Conservation (phyloP, 306 rosid species). For the Pyrus pyrifolia region DNA sequence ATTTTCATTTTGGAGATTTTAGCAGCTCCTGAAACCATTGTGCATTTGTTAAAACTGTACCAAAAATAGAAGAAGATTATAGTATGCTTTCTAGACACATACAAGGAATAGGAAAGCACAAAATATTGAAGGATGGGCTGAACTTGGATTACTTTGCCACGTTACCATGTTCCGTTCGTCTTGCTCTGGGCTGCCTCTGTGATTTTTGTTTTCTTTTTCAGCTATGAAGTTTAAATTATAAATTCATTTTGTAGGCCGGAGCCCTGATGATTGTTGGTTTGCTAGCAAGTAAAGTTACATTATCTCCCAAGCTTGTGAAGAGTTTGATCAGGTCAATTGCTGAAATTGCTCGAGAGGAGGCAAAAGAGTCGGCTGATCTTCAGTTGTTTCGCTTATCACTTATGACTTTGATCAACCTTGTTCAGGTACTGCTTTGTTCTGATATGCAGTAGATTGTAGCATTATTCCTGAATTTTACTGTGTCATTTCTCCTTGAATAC, state of each 20-base stretch:
- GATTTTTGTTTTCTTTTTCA: background rate
- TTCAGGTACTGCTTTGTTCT: conserved; percentile 60
- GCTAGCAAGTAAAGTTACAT: conserved; percentile 62
- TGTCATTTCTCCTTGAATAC: background rate
- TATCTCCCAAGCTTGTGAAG: conserved; percentile 70
- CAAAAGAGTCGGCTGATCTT: conserved; percentile 52
- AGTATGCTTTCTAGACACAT: background rate
- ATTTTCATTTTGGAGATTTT: background rate
- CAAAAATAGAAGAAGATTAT: background rate
- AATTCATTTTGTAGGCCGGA: conserved; percentile 57
- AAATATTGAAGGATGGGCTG: background rate
- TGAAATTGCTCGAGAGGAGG: conserved; percentile 59
- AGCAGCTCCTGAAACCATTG: background rate
- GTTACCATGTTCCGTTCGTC: background rate
- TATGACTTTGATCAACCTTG: conserved; percentile 68
- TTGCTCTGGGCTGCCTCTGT: background rate
- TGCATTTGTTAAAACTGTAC: background rate
- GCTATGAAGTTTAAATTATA: background rate
- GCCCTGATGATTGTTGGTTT: conserved; percentile 83
- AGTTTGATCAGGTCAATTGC: conserved; percentile 63
- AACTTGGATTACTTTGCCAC: background rate
- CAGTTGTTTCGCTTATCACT: conserved; percentile 73
- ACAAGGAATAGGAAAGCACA: background rate
- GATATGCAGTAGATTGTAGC: background rate
- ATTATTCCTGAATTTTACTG: background rate